Conservation (phyloP, 257 asterid species). For the Leptodermis oblonga region DNA sequence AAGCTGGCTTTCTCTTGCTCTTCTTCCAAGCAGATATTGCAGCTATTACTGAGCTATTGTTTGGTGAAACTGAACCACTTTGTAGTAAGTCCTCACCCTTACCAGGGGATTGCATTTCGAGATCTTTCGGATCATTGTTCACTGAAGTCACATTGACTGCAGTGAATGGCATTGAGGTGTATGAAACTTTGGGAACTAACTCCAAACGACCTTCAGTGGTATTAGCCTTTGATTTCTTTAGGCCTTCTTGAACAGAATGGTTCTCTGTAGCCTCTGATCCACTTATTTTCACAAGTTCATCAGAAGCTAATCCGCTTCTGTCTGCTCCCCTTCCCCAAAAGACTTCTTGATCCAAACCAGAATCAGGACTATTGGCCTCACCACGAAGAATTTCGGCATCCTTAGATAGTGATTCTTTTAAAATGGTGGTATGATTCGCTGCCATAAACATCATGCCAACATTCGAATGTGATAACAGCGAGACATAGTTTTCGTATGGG, state of each 20-base stretch:
- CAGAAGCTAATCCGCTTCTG: neutral
- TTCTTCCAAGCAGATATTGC: constrained; percentile 18
- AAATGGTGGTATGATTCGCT: constrained; percentile 15
- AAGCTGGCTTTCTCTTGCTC: constrained; percentile 26
- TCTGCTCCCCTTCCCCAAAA: constrained; percentile 10
- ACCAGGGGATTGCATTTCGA: neutral
- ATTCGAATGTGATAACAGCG: constrained; percentile 23
- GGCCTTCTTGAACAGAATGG: neutral
- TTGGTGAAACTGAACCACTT: constrained; percentile 21
- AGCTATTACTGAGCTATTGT: constrained; percentile 20
- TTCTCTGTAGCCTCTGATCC: constrained; percentile 5
- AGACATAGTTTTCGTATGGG: constrained; percentile 28
- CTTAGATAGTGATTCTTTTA: constrained; percentile 15
- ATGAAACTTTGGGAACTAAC: constrained; percentile 6
- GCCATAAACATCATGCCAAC: constrained; percentile 17
- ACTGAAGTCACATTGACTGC: neutral
- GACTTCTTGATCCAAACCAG: constrained; percentile 13
- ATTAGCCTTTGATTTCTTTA: constrained; percentile 5
- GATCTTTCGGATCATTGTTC: constrained; percentile 11
- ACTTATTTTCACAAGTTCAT: neutral
- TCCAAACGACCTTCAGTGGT: neutral
- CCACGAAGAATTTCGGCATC: constrained; percentile 15
- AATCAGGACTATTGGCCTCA: neutral
- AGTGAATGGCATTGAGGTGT: neutral
- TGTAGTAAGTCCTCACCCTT: constrained; percentile 12